A percentile compares a stretch with the other conserved stretches of the same genome.
These are phyloP conservation scores for Scheffersomyces stambukii DNA, from an alignment of 1,139 yeast species.

Conservation along the genomic window DNA sequence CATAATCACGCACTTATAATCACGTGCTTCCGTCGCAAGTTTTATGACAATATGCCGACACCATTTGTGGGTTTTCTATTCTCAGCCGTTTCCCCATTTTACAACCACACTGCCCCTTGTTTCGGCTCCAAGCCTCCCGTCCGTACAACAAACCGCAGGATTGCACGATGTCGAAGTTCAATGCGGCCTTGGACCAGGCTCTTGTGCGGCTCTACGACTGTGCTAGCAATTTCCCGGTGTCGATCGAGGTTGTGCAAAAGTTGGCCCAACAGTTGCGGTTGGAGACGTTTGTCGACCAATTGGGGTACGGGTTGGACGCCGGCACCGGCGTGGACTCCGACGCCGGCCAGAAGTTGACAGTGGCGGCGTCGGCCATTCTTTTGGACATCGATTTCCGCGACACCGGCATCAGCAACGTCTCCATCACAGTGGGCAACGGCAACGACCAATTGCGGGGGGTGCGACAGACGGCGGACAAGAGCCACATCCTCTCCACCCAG, in stretches of 20 bases:
- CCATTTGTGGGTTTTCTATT: too few relatives aligned
- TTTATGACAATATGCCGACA: not conserved
- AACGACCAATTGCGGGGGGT: constrained; percentile 14
- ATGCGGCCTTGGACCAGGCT: constrained; percentile 24
- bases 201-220: constrained; percentile 29
- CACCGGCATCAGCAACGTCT: constrained; percentile 22
- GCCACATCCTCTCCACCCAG: constrained; percentile 7
- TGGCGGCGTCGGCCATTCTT: constrained; percentile 41
- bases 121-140: too few relatives aligned
- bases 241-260: constrained; percentile 38
- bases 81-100: too few relatives aligned
- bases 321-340: constrained; percentile 14
- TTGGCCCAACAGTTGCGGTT: constrained; percentile 39
- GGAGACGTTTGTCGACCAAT: constrained; percentile 42
- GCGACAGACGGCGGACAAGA: constrained; percentile 1
- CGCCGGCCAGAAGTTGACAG: constrained; percentile 32
- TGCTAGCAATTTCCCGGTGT: constrained; percentile 26
- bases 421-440: constrained; percentile 34
- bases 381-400: constrained; percentile 40
- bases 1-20: too few relatives aligned
- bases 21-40: too few relatives aligned
- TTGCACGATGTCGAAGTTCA: constrained; percentile 12
- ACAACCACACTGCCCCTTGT: too few relatives aligned
- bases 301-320: too few relatives aligned
- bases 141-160: constrained; percentile 1